Conservation (phyloP, 352 stramenopile genomes). For the Phytophthora meadii region DNA sequence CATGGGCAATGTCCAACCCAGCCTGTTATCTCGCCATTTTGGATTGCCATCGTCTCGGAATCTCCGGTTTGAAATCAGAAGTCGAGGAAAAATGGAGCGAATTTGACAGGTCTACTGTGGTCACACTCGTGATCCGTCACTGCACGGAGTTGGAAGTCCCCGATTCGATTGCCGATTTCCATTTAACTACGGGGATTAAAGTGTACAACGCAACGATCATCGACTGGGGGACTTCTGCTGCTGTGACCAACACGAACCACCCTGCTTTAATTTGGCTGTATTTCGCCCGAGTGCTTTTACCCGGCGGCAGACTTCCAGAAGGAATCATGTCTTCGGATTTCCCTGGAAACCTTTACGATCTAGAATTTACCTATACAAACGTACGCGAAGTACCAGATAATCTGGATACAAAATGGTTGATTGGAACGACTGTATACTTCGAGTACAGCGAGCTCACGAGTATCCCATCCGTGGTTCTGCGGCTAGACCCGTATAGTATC, state of each 20-base stretch:
- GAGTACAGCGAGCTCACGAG: constrained; percentile 32
- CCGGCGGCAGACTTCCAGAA: constrained; percentile 9
- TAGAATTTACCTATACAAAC: constrained; percentile 45
- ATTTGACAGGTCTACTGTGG: constrained; percentile 25
- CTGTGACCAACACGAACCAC: constrained; percentile 35
- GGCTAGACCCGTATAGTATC: constrained; percentile 22
- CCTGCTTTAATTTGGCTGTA: constrained; percentile 23
- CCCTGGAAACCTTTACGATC: constrained; percentile 25
- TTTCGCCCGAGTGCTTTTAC: constrained; percentile 32
- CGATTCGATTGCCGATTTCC: constrained; percentile 27
- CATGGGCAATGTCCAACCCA: constrained; percentile 24
- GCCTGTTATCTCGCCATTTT: constrained; percentile 38
- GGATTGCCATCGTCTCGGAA: constrained; percentile 31
- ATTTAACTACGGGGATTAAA: constrained; percentile 28
- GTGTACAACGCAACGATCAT: constrained; percentile 48
- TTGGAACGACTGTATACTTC: constrained; percentile 26
- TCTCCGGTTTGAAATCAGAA: constrained; percentile 11
- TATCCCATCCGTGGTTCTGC: constrained; percentile 9
- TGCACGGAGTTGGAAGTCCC: constrained; percentile 35
- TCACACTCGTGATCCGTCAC: constrained; percentile 37
- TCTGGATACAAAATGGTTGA: constrained; percentile 47
- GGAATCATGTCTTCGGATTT: constrained; percentile 20
- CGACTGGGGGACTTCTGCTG: constrained; percentile 31
- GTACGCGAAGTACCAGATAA: constrained; percentile 43
- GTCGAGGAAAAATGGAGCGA: constrained; percentile 20